Evolutionary conservation across 805 yeast genomes (phyloP), one percentile per base, ranked within the genome.

Genomic region (Candida insectorum): DNA sequence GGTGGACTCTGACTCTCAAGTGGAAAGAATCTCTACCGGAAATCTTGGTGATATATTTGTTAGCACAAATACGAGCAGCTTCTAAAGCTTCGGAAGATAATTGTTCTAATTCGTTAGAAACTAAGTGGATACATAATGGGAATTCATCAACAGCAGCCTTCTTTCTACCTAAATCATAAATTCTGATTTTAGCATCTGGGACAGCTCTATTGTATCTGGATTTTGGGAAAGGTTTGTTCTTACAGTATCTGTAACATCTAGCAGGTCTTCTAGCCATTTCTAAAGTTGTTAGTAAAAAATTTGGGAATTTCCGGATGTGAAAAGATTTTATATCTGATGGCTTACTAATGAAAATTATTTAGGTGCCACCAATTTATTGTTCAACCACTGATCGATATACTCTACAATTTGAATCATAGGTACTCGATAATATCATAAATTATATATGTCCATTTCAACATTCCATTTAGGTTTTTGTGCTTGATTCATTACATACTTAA

Each of bases 181-280:
- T 88, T 80, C 97, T 87, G 73, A 93, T 88, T 87, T 93, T 93
- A 61, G 97, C 81, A 76, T 93, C 98, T 75, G 98, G 98, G 69
- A 93, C 98, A 77, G 97, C 97, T 83, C 98, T 91, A 91, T 93
- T 93, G 88, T 89, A 93, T 79, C 98, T 89, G 65, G 97, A 89
- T 83, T 93, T 93, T 79, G 98, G 98, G 85, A 81, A 93, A 66
- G 98, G 98, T 82, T 93, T 93, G 95, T 93, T 93, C 86, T 93
- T 93, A 85, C 96, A 94, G 94, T 91, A 93, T 81, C 98, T 88
- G 96, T 93, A 93, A 81, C 98, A 93, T 84, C 97, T 87, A 82
- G 98, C 98, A 75, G 98, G 98, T 85, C 97, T 91, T 80, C 97
- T 88, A 74, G 97, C 97, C 97, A 91, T 91, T 71, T 82, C 85